Evolutionary conservation across 2,329 filamentous ascomycete genomes (phyloP).

Genomic region (Claviceps monticola): DNA sequence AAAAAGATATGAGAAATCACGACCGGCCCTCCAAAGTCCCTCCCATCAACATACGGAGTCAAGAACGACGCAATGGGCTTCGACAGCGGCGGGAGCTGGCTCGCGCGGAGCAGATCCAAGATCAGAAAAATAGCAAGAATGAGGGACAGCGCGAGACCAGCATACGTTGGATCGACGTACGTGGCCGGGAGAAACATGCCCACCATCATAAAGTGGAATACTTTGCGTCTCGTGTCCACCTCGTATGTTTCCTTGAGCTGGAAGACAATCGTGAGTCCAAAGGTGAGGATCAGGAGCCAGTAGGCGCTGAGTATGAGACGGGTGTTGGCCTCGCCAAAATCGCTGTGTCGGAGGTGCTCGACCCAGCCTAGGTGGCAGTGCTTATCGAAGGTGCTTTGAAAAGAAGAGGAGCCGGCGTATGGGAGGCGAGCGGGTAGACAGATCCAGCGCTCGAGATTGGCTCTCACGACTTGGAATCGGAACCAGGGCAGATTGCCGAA

Average conservation of each 20-base stretch:
- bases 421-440: conserved; percentile 42
- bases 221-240: conserved; percentile 89
- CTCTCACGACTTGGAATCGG: conserved; percentile 54
- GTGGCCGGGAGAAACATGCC: conserved; percentile 82
- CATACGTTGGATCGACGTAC: conserved; percentile 76
- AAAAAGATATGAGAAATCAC: conserved; percentile 95
- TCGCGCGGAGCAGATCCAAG: conserved; percentile 78
- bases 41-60: conserved; percentile 84
- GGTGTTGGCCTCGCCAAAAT: conserved; percentile 64
- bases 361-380: conserved; percentile 43
- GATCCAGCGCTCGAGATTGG: conserved; percentile 62
- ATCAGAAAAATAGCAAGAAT: conserved; percentile 76
- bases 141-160: conserved; percentile 63
- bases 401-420: conserved; percentile 8
- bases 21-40: conserved; percentile 84
- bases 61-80: conserved; percentile 77
- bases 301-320: conserved; percentile 66
- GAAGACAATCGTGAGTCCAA: conserved; percentile 63
- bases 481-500: conserved; percentile 65
- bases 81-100: conserved; percentile 79
- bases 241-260: conserved; percentile 64
- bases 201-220: conserved; percentile 98
- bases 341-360: conserved; percentile 47
- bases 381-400: conserved; percentile 11
- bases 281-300: conserved; percentile 53